These are phyloP conservation scores for Cyberlindnera subsufficiens DNA, from an alignment of 805 yeast genomes.

Conservation along the genomic window DNA sequence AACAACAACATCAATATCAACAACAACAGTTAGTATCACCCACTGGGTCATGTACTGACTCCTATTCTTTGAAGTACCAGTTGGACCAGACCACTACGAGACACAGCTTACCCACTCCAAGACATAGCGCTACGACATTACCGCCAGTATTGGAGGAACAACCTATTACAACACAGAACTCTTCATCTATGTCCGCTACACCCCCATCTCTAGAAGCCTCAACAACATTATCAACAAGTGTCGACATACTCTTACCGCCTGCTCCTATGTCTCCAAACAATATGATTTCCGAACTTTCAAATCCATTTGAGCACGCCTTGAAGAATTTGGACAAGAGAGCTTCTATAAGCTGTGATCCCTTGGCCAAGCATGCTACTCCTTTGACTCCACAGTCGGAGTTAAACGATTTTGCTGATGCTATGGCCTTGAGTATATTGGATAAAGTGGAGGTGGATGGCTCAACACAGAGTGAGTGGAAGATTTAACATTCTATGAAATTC, in stretches of 20 bases:
- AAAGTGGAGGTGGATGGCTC: constrained; percentile 14
- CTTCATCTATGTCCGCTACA: neutral
- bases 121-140: neutral
- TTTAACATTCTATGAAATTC: constrained; percentile 3
- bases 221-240: no score
- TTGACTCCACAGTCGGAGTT: neutral
- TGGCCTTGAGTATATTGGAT: constrained; percentile 23
- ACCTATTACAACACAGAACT: no score
- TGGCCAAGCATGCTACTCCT: neutral
- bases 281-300: neutral
- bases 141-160: no score
- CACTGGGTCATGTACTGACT: no score
- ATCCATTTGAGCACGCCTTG: constrained; percentile 9
- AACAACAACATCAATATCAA: constrained; percentile 12
- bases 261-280: no score
- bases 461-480: constrained; percentile 19
- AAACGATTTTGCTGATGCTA: constrained; percentile 23
- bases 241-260: no score
- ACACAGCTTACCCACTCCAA: no score
- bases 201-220: no score
- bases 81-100: no score
- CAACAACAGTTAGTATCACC: neutral
- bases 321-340: neutral
- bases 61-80: no score
- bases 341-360: neutral